A percentile compares a stretch with the other conserved stretches of the same genome.
phyloP scores from a whole-genome alignment of 345 rosid genomes.

The Salix arbutifolia region DNA sequence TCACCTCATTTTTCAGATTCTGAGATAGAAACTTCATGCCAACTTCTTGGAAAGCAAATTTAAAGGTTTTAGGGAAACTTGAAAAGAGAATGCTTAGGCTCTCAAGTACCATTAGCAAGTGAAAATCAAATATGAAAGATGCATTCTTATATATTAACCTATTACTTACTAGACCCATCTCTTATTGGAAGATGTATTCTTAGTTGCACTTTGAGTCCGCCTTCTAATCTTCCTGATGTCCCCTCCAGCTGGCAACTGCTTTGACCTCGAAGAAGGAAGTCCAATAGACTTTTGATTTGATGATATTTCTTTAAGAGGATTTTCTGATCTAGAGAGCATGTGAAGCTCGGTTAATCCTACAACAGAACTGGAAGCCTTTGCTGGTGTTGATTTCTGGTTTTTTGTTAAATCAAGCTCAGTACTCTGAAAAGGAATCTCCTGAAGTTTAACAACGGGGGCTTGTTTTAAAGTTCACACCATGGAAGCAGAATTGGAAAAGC shows the following conservation, averaged over 20 bases:
- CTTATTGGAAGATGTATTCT: slow-evolving; percentile 41
- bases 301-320: slow-evolving; percentile 51
- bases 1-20: neutral
- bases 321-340: slow-evolving; percentile 32
- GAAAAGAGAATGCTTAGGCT: neutral
- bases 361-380: slow-evolving; percentile 31
- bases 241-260: slow-evolving; percentile 43
- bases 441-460: slow-evolving; percentile 2
- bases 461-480: neutral
- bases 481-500: neutral
- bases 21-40: neutral
- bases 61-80: neutral
- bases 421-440: slow-evolving; percentile 19
- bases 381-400: slow-evolving; percentile 18
- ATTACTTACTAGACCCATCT: slow-evolving; percentile 57
- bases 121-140: neutral
- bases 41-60: neutral
- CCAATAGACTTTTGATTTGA: slow-evolving; percentile 32
- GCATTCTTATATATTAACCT: neutral
- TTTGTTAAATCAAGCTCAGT: slow-evolving; percentile 16
- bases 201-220: slow-evolving; percentile 36
- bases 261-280: slow-evolving; percentile 41
- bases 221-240: slow-evolving; percentile 54
- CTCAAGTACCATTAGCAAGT: neutral
- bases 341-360: slow-evolving; percentile 15